Conservation (phyloP, 163 green algal genomes). For the Scenedesmus sp. region DNA sequence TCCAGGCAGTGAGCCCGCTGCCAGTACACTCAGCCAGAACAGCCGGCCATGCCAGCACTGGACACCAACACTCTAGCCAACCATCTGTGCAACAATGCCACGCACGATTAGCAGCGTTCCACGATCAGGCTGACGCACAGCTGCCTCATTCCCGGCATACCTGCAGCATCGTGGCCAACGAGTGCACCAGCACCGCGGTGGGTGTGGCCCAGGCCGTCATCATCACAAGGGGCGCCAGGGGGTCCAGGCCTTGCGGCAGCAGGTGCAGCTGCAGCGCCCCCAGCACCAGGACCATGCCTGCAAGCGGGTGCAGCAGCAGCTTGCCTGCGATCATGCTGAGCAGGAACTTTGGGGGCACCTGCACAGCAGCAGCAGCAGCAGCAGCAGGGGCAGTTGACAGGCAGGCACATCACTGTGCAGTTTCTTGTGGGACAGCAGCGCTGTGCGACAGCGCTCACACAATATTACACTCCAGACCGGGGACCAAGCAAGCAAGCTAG, state of each 20-base stretch:
- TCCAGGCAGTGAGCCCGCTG: too few species aligned
- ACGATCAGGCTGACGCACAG: too few species aligned
- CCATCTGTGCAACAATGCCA: too few species aligned
- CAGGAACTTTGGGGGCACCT: slow-evolving; percentile 29
- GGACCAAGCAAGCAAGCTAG: too few species aligned
- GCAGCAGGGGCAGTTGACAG: background rate
- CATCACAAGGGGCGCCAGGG: slow-evolving; percentile 39
- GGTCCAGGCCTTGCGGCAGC: background rate
- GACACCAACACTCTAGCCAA: too few species aligned
- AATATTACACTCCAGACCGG: too few species aligned
- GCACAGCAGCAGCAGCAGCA: background rate
- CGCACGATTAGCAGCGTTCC: too few species aligned
- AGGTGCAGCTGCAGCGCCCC: background rate
- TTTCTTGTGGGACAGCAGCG: background rate
- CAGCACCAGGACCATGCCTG: slow-evolving; percentile 33
- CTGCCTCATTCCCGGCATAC: background rate
- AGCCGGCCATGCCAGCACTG: too few species aligned
- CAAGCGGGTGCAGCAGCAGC: slow-evolving; percentile 45
- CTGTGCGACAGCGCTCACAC: too few species aligned
- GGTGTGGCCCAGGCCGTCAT: slow-evolving; percentile 32
- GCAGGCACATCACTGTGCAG: background rate
- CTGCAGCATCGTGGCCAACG: slow-evolving; percentile 47
- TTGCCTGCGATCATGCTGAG: slow-evolving; percentile 12
- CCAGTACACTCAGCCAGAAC: too few species aligned
- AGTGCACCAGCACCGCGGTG: slow-evolving; percentile 52